Conservation (phyloP, 2,329 filamentous ascomycete species). For the Microdochium trichocladiopsis region DNA sequence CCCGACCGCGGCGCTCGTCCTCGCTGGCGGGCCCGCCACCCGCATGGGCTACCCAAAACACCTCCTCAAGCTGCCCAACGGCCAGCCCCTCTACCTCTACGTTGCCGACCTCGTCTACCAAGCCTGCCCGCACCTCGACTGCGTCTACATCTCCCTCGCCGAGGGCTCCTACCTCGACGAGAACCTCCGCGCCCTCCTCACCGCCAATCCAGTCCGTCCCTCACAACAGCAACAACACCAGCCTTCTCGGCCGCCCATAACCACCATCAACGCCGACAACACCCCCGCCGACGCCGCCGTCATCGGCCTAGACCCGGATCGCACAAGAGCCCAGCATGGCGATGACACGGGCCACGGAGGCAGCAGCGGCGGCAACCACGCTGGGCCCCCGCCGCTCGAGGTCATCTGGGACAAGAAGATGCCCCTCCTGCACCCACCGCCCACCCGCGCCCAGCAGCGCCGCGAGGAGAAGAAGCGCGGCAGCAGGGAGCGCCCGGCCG, state of each 20-base stretch:
- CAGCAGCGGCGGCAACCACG: too few species aligned
- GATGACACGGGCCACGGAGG: too few species aligned
- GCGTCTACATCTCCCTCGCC: conserved; percentile 17
- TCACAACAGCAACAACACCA: too few species aligned
- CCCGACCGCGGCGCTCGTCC: background rate
- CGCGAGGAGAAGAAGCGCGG: background rate
- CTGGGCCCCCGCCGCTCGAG: conserved; percentile 4
- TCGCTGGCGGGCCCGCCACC: background rate
- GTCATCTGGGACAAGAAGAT: background rate
- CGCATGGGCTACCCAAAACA: background rate
- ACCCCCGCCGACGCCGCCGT: background rate
- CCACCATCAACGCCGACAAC: background rate
- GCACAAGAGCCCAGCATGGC: background rate
- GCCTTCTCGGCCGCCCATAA: background rate
- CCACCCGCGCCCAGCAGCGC: background rate
- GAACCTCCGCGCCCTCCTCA: background rate
- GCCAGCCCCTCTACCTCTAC: background rate
- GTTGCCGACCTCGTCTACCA: conserved; percentile 9
- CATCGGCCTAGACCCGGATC: conserved; percentile 2
- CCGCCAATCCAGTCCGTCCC: background rate
- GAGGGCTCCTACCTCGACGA: conserved; percentile 6
- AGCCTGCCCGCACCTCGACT: conserved; percentile 12
- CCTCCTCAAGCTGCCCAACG: background rate
- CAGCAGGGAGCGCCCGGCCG: background rate
- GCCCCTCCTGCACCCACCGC: background rate